Evolutionary conservation across 495 filamentous ascomycete species (phyloP), one percentile per base, ranked within the genome.

Genomic region (Penicillium verhagenii): DNA sequence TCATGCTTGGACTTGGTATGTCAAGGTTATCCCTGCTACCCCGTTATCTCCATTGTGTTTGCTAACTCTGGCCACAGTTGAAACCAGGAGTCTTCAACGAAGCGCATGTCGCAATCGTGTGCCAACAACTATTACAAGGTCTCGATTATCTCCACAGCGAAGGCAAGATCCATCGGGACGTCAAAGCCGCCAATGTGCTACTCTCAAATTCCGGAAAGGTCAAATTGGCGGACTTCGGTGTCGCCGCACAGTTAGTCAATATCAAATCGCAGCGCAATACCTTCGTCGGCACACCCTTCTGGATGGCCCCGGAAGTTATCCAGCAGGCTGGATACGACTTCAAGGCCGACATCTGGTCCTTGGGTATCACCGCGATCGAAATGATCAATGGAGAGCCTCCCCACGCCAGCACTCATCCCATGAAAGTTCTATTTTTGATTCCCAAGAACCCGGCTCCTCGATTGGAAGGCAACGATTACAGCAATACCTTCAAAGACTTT

Each of bases 271-370:
- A 96, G 75, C 88, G 94, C 21, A 96, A 96, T 62, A 98, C 94
- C 0, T 97, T 98, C 64, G 94, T 98, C n/a, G 94, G 94, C 7
- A 98, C 94, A 4, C 94, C 94, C 0, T 98, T 96, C 74, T 98
- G 94, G 94, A 98, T 98, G 94, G 94, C 94, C 4, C 94, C 94
- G 7, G 94, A 98, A 68, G 94, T 98, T 16, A 98, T 98, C 60
- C 88, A 97, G 71, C 93, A 97, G 74, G 84, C 89, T 49, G 94
- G 94, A 24, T 97, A 98, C 60, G 92, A 96, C 70, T 96, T 90
- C 75, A 96, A 96, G 73, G 94, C 94, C 19, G 94, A 98, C 68
- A 92, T 98, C 40, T 98, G 94, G 94, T 97, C 92, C 2, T 73
- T 98, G 42, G 94, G 94, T 6, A 97, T 98, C 61, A 96, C 94